Evolutionary conservation across 176 grass and related monocot species (phyloP).

Genomic region (Eremochloa ophiuroides): DNA sequence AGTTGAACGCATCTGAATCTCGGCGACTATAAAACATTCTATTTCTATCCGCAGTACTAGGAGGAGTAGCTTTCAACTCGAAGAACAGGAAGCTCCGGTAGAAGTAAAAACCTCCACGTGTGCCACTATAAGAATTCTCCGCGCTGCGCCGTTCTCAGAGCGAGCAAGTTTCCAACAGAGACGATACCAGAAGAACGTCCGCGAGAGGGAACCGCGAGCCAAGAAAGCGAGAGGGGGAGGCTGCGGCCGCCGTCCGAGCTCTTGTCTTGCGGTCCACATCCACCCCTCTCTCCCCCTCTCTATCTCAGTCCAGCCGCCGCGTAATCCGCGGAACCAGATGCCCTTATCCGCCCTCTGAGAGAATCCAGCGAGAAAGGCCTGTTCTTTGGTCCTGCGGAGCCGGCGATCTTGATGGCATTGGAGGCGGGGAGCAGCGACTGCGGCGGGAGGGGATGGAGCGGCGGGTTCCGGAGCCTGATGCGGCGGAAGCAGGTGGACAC

Average conservation of each 20-base stretch:
- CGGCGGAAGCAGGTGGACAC: constrained; percentile 96
- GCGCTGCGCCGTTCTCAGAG: too few relatives aligned
- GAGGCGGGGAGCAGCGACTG: constrained; percentile 24
- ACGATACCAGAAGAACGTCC: neutral
- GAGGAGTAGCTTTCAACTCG: neutral
- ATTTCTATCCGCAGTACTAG: neutral
- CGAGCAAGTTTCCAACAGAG: neutral
- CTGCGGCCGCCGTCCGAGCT: constrained; percentile 9
- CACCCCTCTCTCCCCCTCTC: constrained; percentile 3
- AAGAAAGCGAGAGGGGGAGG: neutral
- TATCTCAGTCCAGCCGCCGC: constrained; percentile 1
- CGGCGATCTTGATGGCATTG: constrained; percentile 39
- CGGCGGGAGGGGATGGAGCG: constrained; percentile 18
- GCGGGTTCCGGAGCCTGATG: constrained; percentile 52
- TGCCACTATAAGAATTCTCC: neutral
- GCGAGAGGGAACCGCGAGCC: neutral
- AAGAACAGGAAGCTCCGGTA: neutral
- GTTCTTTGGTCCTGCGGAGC: neutral
- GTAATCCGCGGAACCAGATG: neutral
- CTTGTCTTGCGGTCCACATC: neutral
- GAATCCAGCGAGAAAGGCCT: constrained; percentile 9
- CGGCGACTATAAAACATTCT: neutral
- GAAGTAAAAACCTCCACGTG: constrained; percentile 20
- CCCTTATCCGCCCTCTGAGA: constrained; percentile 21
- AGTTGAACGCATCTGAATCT: neutral